Conservation (phyloP, 2,329 filamentous ascomycete genomes). For the Sporothrix pseudoabietina region DNA sequence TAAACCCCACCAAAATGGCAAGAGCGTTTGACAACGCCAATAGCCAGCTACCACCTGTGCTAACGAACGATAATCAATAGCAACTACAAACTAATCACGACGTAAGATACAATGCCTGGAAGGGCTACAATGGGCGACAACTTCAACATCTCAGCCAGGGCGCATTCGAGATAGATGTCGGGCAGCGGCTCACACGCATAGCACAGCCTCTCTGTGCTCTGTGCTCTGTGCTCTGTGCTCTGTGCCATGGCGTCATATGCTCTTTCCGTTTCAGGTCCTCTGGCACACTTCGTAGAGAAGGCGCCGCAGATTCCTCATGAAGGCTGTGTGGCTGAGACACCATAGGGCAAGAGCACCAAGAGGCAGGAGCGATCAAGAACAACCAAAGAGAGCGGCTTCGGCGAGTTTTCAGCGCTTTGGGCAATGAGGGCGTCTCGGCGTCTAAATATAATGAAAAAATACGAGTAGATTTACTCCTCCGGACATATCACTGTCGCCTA, state of each 20-base stretch:
- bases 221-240: background rate
- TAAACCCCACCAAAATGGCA: background rate
- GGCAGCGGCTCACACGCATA: no score
- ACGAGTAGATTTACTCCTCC: no score
- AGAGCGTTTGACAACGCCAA: background rate
- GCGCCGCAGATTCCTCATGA: slow-evolving; percentile 10
- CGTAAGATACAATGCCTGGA: background rate
- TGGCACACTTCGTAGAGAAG: background rate
- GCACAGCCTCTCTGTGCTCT: background rate
- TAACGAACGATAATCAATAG: background rate
- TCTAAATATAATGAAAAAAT: background rate
- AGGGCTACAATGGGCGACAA: background rate
- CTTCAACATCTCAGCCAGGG: background rate
- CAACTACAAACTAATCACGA: background rate
- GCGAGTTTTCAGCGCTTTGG: background rate
- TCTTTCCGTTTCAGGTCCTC: background rate
- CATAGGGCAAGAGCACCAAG: background rate
- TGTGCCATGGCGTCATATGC: background rate
- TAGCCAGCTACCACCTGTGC: background rate
- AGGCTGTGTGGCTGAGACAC: slow-evolving; percentile 21
- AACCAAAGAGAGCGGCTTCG: background rate
- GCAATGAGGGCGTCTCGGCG: background rate
- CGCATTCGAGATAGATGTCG: background rate
- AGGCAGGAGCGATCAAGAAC: background rate
- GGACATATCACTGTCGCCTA: background rate